Base-by-base conservation (phyloP, 345 rosid genomes). In the Eucalyptus caleyi region DNA sequence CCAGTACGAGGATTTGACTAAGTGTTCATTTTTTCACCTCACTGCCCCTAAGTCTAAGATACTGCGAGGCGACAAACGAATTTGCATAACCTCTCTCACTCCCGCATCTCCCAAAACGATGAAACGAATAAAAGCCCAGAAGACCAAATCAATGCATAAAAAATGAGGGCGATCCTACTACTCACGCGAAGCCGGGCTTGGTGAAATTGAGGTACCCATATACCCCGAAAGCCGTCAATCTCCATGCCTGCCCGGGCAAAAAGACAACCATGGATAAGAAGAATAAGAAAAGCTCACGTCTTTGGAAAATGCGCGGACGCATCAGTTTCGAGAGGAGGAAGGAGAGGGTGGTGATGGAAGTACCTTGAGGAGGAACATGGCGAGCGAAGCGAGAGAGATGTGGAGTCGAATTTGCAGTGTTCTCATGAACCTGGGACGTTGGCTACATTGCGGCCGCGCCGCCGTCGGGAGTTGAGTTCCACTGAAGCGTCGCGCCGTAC, bases 181-280 rank as follows among this genome's bases (percentile, higher is more conserved):
- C 97, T 94, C 93, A 96, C 99, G 93, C 30, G 96, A 95, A 96
- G 87, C 92, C 99, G 50, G 94, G 93, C 90, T 93, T 95, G 93
- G 99, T 96, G 95, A 96, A 97, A 88, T 97, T 96, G 89, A 94
- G 90, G 89, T 93, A 96, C 88, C 99, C 99, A 87, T 93, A 96
- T 60, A 92, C 89, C 37, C 97, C 98, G 90, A 97, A 96, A 90
- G 96, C 95, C 85, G 99, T 91, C 27, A 91, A 88, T 93, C 98
- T 94, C 98, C 99, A 97, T 91, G 96, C 88, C 98, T 96, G 93
- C 88, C 23, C 32, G 81, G 15, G 85, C 56, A 54, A 54, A 16
- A 65, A 44, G 53, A 13, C 30, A 77, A 77, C 56, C 23, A 54
- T 5, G 6, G 49, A 19, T 30, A 86, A 72, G 87, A 77, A 62